Evolutionary conservation across 2,329 filamentous ascomycete species (phyloP).

Genomic region (Hypoxylon sp.): DNA sequence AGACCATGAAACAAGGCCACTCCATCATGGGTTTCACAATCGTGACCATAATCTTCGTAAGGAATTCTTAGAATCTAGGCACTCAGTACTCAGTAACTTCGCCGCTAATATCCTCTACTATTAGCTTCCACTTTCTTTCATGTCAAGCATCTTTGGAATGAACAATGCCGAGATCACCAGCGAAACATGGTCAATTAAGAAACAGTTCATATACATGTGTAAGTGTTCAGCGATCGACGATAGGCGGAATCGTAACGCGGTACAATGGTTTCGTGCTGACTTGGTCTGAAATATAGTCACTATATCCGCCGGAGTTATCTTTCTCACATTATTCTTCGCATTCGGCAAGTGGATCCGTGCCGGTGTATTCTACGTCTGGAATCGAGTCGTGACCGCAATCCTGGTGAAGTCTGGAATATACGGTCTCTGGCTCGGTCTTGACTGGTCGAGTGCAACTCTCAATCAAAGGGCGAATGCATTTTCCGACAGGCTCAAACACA

Average conservation of each 20-base stretch:
- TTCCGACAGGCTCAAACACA: conserved; percentile 5
- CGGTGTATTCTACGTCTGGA: conserved; percentile 20
- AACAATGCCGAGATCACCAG: conserved; percentile 42
- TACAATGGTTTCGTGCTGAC: conserved; percentile 2
- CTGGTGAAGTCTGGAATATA: conserved; percentile 17
- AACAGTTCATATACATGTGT: conserved; percentile 40
- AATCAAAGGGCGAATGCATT: neutral
- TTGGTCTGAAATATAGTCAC: conserved; percentile 29
- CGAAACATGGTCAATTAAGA: conserved; percentile 16
- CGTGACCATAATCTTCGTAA: conserved; percentile 57
- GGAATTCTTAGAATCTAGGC: too few relatives aligned
- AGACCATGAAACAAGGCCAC: conserved; percentile 53
- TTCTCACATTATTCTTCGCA: conserved; percentile 39
- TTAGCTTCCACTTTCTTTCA: conserved; percentile 51
- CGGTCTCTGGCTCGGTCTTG: conserved; percentile 8
- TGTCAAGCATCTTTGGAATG: conserved; percentile 52
- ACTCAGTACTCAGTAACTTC: too few relatives aligned
- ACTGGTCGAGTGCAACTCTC: conserved; percentile 10
- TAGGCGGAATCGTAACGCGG: too few relatives aligned
- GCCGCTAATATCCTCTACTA: too few relatives aligned
- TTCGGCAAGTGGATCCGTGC: conserved; percentile 34
- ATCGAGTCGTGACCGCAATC: neutral
- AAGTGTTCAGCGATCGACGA: too few relatives aligned
- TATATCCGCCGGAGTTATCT: conserved; percentile 40
- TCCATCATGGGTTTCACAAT: conserved; percentile 58